Percentiles rank a stretch among this genome's conserved stretches.
phyloP scores from a whole-genome alignment of 108 stramenopile species.

The Stephanodiscus minutulus region DNA sequence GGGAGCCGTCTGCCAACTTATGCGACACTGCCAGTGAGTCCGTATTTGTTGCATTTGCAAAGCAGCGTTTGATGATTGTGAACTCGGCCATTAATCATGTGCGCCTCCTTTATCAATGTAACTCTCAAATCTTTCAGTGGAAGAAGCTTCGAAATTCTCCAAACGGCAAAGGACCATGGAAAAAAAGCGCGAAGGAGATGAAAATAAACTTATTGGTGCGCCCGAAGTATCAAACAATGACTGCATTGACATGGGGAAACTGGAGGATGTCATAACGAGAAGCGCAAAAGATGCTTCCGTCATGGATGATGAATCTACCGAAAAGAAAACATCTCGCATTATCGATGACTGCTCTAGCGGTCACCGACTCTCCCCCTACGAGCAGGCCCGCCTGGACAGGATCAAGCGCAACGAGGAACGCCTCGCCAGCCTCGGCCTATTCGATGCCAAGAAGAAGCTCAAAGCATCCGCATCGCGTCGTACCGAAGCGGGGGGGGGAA shows the following conservation, averaged over 20 bases:
- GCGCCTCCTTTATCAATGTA: background rate
- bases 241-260: constrained; percentile 6
- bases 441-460: constrained; percentile 10
- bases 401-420: constrained; percentile 74
- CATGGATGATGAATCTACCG: constrained; percentile 11
- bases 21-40: constrained; percentile 58
- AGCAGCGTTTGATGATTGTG: constrained; percentile 2
- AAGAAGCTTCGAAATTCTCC: constrained; percentile 37
- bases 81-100: constrained; percentile 1
- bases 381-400: constrained; percentile 66
- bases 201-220: constrained; percentile 42
- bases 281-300: background rate
- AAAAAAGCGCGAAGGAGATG: constrained; percentile 42
- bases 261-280: constrained; percentile 1
- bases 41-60: constrained; percentile 7
- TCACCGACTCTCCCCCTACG: constrained; percentile 60
- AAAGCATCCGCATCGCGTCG: background rate
- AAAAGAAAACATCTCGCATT: background rate
- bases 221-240: constrained; percentile 2
- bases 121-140: constrained; percentile 28
- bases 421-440: constrained; percentile 62
- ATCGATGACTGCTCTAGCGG: background rate
- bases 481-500: too few species aligned
- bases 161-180: constrained; percentile 40
- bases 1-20: constrained; percentile 66